Conservation (phyloP, 345 rosid genomes). For the Melaleuca quinquenervia region DNA sequence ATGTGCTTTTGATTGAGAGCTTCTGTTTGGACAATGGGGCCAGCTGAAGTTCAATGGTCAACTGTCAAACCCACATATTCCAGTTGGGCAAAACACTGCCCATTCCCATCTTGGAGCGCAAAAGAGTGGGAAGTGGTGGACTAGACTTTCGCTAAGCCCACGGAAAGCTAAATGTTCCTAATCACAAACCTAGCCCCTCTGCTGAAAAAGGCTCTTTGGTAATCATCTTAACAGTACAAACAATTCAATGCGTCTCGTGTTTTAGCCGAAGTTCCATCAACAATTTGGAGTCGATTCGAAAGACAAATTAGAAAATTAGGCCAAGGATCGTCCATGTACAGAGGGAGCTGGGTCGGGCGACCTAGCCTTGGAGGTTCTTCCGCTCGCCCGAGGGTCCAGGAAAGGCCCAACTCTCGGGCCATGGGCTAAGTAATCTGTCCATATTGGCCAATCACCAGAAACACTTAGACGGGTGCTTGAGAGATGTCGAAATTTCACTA, state of each 20-base stretch:
- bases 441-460: neutral
- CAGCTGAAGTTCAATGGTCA: neutral
- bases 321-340: neutral
- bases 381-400: neutral
- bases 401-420: neutral
- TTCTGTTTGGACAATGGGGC: neutral
- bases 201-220: neutral
- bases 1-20: no score
- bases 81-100: neutral
- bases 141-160: neutral
- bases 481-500: neutral
- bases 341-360: neutral
- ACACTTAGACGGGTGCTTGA: rapidly evolving
- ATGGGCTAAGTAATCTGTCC: neutral
- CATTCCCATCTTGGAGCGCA: neutral
- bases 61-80: neutral
- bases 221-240: neutral
- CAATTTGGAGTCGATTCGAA: neutral
- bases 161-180: neutral
- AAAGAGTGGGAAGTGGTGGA: neutral
- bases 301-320: neutral
- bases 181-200: neutral
- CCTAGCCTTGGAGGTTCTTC: neutral
- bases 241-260: neutral
- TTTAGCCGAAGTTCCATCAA: neutral